Conservation (phyloP, 805 yeast species). For the Danielia oregonensis region DNA sequence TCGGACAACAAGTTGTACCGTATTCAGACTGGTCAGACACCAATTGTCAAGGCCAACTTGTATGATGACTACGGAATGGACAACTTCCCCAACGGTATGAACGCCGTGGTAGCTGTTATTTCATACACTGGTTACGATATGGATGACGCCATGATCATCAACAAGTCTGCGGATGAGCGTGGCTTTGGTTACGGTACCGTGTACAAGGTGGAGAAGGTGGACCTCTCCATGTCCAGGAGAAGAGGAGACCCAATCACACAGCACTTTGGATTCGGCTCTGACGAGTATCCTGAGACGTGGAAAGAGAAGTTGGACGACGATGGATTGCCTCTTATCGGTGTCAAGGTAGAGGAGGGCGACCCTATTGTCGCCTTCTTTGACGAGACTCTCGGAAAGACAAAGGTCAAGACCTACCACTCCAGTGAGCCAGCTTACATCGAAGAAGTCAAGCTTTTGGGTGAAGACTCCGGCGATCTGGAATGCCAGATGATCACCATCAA, state of each 20-base stretch:
- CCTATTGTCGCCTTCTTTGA: slow-evolving; percentile 92
- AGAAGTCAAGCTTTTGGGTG: slow-evolving; percentile 89
- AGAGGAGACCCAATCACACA: slow-evolving; percentile 93
- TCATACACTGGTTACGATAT: slow-evolving; percentile 99
- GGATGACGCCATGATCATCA: slow-evolving; percentile 99
- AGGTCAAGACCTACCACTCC: slow-evolving; percentile 88
- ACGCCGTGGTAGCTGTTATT: slow-evolving; percentile 98
- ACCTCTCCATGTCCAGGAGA: slow-evolving; percentile 69
- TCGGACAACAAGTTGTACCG: slow-evolving; percentile 93
- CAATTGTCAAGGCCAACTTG: slow-evolving; percentile 88
- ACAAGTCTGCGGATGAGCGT: slow-evolving; percentile 95
- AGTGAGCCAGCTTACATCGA: slow-evolving; percentile 93
- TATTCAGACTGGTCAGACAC: slow-evolving; percentile 93
- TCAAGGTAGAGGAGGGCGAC: slow-evolving; percentile 88
- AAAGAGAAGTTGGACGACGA: slow-evolving; percentile 82
- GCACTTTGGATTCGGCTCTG: slow-evolving; percentile 91
- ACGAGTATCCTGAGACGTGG: slow-evolving; percentile 92
- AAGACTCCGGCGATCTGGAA: slow-evolving; percentile 70
- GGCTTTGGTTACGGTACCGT: slow-evolving; percentile 98
- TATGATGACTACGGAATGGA: slow-evolving; percentile 98
- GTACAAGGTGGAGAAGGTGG: slow-evolving; percentile 90
- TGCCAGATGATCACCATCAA: slow-evolving; percentile 84
- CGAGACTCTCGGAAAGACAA: slow-evolving; percentile 86
- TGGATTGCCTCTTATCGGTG: slow-evolving; percentile 90
- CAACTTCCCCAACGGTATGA: slow-evolving; percentile 96